Conservation (phyloP, 495 filamentous ascomycete genomes). For the Staphylotrichum tortipilum region DNA sequence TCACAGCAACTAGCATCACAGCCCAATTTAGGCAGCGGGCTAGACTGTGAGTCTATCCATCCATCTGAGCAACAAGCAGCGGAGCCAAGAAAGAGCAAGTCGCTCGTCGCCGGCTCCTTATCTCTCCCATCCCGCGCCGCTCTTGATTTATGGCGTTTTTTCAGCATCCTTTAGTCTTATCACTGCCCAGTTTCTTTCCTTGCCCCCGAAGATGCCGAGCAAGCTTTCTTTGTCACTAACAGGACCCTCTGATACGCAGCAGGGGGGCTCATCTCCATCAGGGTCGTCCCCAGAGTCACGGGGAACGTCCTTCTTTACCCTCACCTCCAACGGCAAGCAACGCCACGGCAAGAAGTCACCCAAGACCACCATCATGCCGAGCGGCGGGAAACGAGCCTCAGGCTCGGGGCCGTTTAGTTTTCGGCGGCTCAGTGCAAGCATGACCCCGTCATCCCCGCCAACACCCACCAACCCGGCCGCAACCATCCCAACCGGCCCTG, state of each 20-base stretch:
- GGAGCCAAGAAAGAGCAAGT: background rate
- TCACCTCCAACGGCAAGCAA: background rate
- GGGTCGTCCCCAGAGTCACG: background rate
- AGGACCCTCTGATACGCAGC: background rate
- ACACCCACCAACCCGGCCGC: background rate
- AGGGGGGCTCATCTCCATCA: background rate
- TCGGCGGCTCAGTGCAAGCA: background rate
- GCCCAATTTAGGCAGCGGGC: background rate
- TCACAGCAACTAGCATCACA: background rate
- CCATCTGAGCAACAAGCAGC: too few species aligned
- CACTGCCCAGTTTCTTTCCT: background rate
- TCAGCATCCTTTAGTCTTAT: background rate
- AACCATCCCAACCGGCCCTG: too few species aligned
- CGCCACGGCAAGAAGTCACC: background rate
- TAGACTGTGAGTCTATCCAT: background rate
- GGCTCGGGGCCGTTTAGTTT: background rate
- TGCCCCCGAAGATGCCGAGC: constrained; percentile 2
- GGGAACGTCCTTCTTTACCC: constrained; percentile 4
- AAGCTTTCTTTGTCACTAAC: background rate
- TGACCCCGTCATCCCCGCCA: background rate
- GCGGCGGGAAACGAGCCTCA: background rate
- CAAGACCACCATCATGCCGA: background rate
- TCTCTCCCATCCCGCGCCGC: too few species aligned
- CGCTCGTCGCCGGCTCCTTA: too few species aligned
- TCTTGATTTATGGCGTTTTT: too few species aligned